Conservation (phyloP, 1,284 basidiomycete genomes). For the Heliocybe sulcata region DNA sequence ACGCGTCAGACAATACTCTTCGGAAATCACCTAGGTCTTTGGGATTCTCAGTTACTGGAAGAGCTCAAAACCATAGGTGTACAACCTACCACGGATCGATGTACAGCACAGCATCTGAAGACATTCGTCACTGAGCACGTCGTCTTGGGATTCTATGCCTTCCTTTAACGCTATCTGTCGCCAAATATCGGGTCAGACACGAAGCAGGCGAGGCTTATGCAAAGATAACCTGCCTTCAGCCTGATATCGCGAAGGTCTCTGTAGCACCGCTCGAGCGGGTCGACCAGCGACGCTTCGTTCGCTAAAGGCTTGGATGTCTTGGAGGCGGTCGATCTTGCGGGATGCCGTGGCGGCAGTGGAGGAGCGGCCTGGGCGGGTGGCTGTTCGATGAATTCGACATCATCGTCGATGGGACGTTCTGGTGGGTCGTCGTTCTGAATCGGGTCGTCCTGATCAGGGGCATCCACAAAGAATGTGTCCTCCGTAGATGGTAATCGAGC, state of each 20-base stretch:
- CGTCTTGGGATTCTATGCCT: constrained; percentile 14
- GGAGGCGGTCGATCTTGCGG: neutral
- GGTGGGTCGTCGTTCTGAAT: neutral
- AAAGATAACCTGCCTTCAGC: neutral
- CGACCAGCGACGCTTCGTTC: neutral
- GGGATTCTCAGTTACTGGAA: neutral
- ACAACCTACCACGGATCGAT: constrained; percentile 23
- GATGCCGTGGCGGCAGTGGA: neutral
- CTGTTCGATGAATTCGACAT: neutral
- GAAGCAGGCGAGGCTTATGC: constrained; percentile 6
- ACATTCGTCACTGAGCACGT: constrained; percentile 24
- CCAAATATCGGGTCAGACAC: neutral
- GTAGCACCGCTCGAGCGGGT: neutral
- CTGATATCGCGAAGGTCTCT: neutral
- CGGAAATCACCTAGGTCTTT: constrained; percentile 8
- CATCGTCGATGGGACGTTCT: neutral
- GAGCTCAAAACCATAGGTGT: neutral
- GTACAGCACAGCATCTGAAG: constrained; percentile 24
- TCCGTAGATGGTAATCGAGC: neutral
- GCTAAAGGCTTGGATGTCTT: neutral
- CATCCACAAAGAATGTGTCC: neutral
- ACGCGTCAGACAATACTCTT: constrained; percentile 1
- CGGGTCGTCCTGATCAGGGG: neutral
- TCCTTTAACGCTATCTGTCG: constrained; percentile 11
- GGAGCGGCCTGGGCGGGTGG: neutral